A percentile compares a stretch with the other conserved stretches of the same genome.
Evolutionary conservation across 257 asterid species (phyloP).

Genomic region (Linaria vulgaris): DNA sequence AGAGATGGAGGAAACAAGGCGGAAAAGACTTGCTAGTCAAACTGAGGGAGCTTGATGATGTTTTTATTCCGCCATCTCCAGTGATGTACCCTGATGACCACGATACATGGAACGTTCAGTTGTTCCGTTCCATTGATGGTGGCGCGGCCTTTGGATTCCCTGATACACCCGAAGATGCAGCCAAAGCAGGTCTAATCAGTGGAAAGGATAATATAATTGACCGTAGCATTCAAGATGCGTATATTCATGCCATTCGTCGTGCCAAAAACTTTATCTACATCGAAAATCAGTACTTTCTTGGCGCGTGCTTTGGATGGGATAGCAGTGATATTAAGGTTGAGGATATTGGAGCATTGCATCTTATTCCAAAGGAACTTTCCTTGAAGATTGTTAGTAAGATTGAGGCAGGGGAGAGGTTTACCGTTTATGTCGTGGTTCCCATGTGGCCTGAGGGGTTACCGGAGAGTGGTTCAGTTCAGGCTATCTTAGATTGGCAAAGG

Average conservation of each 20-base stretch:
- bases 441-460: constrained; percentile 99
- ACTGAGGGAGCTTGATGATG: constrained; percentile 67
- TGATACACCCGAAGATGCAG: constrained; percentile 81
- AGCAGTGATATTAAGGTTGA: constrained; percentile 69
- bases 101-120: constrained; percentile 87
- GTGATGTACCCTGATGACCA: constrained; percentile 71
- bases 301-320: constrained; percentile 72
- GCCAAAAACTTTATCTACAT: constrained; percentile 83
- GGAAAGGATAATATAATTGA: constrained; percentile 89
- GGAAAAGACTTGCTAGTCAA: constrained; percentile 67
- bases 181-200: constrained; percentile 72
- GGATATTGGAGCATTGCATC: constrained; percentile 84
- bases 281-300: constrained; percentile 91
- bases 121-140: constrained; percentile 89
- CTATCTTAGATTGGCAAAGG: constrained; percentile 92
- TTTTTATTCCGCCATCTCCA: constrained; percentile 78
- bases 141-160: constrained; percentile 97
- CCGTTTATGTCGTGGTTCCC: constrained; percentile 80
- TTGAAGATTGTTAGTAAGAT: constrained; percentile 84
- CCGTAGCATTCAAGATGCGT: constrained; percentile 94
- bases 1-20: constrained; percentile 95
- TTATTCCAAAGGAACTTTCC: constrained; percentile 81
- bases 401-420: constrained; percentile 89
- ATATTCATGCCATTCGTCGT: constrained; percentile 85
- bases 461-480: constrained; percentile 93